These are phyloP conservation scores for Lasiodiplodia sp. DNA, from an alignment of 2,329 filamentous ascomycete species.

Conservation along the genomic window DNA sequence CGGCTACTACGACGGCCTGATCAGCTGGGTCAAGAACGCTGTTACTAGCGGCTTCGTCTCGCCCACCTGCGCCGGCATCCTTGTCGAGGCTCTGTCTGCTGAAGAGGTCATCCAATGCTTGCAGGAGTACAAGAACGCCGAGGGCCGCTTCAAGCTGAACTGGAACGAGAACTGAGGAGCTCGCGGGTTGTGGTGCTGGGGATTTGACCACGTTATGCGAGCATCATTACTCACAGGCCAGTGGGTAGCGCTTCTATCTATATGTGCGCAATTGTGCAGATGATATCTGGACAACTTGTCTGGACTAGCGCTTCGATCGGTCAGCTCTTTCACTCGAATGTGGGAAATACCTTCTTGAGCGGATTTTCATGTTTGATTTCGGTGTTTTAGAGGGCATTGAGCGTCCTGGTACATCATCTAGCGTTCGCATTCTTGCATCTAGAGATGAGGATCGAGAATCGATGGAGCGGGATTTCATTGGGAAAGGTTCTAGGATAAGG, in stretches of 20 bases:
- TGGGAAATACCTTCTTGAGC: too few relatives aligned
- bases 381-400: neutral
- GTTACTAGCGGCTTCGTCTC: slow-evolving; percentile 81
- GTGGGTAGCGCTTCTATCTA: too few relatives aligned
- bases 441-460: neutral
- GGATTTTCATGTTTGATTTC: neutral
- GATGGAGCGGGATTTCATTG: neutral
- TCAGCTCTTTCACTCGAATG: too few relatives aligned
- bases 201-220: neutral
- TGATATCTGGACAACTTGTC: too few relatives aligned
- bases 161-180: slow-evolving; percentile 67
- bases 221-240: neutral
- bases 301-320: too few relatives aligned
- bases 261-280: too few relatives aligned
- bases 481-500: neutral
- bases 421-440: slow-evolving; percentile 16
- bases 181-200: neutral
- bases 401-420: slow-evolving; percentile 6
- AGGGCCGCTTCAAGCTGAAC: slow-evolving; percentile 78
- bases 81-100: slow-evolving; percentile 76
- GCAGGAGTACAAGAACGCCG: slow-evolving; percentile 76
- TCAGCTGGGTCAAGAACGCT: slow-evolving; percentile 80
- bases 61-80: slow-evolving; percentile 73
- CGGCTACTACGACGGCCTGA: slow-evolving; percentile 88
- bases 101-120: slow-evolving; percentile 76